phyloP scores from a whole-genome alignment of 768 basidiomycete species.

The Lentinula sp. region DNA sequence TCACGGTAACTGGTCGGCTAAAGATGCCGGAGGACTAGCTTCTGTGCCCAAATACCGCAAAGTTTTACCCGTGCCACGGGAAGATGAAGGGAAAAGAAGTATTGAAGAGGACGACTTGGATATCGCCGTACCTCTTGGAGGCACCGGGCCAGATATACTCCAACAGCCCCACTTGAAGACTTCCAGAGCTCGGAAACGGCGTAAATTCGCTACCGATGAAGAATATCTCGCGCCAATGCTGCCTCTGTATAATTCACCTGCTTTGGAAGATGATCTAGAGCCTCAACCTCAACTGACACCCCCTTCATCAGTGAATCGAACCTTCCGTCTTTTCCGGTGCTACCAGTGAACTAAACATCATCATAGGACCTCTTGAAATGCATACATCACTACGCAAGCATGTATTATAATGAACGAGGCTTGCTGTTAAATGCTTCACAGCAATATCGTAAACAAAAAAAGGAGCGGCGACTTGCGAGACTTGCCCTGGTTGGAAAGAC shows the following conservation, averaged over 20 bases:
- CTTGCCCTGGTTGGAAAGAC: background rate
- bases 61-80: slow-evolving; percentile 4
- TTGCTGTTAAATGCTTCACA: slow-evolving; percentile 30
- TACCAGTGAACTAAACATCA: background rate
- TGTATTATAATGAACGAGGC: slow-evolving; percentile 36
- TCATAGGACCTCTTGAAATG: slow-evolving; percentile 44
- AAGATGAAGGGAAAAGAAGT: background rate
- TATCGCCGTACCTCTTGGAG: background rate
- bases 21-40: slow-evolving; percentile 37
- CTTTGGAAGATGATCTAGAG: background rate
- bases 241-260: background rate
- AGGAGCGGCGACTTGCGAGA: slow-evolving; percentile 1
- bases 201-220: slow-evolving; percentile 31
- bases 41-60: slow-evolving; percentile 24
- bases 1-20: slow-evolving; percentile 44
- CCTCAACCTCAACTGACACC: background rate
- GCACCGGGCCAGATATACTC: background rate
- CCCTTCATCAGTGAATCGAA: slow-evolving; percentile 1
- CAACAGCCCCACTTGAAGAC: slow-evolving; percentile 5
- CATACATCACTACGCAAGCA: slow-evolving; percentile 44
- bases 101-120: background rate
- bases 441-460: slow-evolving; percentile 10
- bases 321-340: slow-evolving; percentile 24
- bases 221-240: slow-evolving; percentile 33
- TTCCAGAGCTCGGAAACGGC: slow-evolving; percentile 22